phyloP scores from a whole-genome alignment of 2,329 filamentous ascomycete genomes.

The Alternaria panax region DNA sequence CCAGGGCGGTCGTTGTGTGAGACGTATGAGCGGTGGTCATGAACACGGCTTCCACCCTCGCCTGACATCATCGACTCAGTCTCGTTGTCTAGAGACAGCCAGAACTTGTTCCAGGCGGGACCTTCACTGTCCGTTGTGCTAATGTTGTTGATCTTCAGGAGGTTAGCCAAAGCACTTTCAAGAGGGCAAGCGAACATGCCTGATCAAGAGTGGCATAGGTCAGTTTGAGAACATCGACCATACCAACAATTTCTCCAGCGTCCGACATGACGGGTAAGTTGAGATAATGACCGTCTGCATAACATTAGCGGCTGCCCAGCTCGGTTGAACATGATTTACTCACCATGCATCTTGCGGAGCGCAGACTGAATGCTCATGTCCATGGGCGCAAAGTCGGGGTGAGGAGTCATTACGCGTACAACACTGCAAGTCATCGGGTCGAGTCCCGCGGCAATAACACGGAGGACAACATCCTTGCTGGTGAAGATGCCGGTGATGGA shows the following conservation, averaged over 20 bases:
- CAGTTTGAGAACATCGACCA: slow-evolving; percentile 98
- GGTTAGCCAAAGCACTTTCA: slow-evolving; percentile 14
- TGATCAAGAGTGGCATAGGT: slow-evolving; percentile 98
- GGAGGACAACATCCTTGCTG: slow-evolving; percentile 97
- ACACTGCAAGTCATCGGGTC: slow-evolving; percentile 96
- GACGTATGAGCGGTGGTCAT: slow-evolving; percentile 76
- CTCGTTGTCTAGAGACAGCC: slow-evolving; percentile 93
- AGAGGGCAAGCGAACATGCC: slow-evolving; percentile 62
- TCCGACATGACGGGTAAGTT: slow-evolving; percentile 99
- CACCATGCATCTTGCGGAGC: slow-evolving; percentile 98
- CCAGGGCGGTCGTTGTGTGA: slow-evolving; percentile 76
- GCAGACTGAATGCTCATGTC: slow-evolving; percentile 99
- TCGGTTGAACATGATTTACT: slow-evolving; percentile 43
- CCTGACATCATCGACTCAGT: slow-evolving; percentile 97
- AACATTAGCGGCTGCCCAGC: slow-evolving; percentile 22
- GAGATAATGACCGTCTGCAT: slow-evolving; percentile 92
- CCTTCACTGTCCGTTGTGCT: slow-evolving; percentile 86
- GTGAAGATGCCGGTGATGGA: slow-evolving; percentile 99
- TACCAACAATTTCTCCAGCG: slow-evolving; percentile 94
- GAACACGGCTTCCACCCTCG: slow-evolving; percentile 77
- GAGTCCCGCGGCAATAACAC: slow-evolving; percentile 94
- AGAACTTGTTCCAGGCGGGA: slow-evolving; percentile 99
- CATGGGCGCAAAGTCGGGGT: slow-evolving; percentile 97
- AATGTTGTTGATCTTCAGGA: slow-evolving; percentile 81
- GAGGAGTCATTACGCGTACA: slow-evolving; percentile 97